These are phyloP conservation scores for Acidomyces sp. DNA, from an alignment of 495 filamentous ascomycete species.

Conservation along the genomic window DNA sequence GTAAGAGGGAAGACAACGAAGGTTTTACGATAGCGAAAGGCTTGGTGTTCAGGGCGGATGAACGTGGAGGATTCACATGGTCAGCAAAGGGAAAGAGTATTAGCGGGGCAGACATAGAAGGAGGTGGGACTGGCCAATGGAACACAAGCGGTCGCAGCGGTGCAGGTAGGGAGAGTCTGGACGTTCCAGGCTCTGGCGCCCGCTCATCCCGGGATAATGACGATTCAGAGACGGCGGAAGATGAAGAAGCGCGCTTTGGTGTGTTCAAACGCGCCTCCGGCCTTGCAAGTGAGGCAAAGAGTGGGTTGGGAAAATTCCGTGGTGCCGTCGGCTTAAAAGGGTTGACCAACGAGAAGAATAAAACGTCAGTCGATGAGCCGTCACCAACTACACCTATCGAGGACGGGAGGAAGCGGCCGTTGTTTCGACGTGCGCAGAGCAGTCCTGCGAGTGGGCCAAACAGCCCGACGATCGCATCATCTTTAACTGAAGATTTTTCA, in stretches of 20 bases:
- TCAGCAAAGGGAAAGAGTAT: constrained; percentile 37
- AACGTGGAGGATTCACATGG: constrained; percentile 52
- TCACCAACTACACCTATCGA: constrained; percentile 10
- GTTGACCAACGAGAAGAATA: constrained; percentile 44
- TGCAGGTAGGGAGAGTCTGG: not conserved
- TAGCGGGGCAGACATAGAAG: constrained; percentile 5
- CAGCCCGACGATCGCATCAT: constrained; percentile 4
- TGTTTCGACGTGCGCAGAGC: constrained; percentile 5
- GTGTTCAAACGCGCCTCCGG: constrained; percentile 70
- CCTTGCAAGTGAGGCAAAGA: constrained; percentile 63
- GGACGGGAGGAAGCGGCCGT: constrained; percentile 2
- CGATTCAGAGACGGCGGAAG: constrained; percentile 40
- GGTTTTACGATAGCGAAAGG: constrained; percentile 22
- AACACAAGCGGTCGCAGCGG: not conserved
- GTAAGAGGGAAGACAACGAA: not conserved
- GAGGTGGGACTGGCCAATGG: not conserved
- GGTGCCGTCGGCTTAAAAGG: constrained; percentile 58
- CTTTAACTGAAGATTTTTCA: not conserved
- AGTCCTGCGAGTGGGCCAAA: constrained; percentile 10
- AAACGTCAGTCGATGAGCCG: constrained; percentile 5
- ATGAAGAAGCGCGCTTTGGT: constrained; percentile 50
- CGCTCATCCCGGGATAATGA: constrained; percentile 3
- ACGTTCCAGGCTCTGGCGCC: not conserved
- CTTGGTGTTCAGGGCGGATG: constrained; percentile 56
- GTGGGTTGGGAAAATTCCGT: constrained; percentile 70